Percentiles rank a stretch among this genome's conserved stretches.
Conservation (phyloP, 768 basidiomycete species). For the Cystofilobasidium macerans region DNA sequence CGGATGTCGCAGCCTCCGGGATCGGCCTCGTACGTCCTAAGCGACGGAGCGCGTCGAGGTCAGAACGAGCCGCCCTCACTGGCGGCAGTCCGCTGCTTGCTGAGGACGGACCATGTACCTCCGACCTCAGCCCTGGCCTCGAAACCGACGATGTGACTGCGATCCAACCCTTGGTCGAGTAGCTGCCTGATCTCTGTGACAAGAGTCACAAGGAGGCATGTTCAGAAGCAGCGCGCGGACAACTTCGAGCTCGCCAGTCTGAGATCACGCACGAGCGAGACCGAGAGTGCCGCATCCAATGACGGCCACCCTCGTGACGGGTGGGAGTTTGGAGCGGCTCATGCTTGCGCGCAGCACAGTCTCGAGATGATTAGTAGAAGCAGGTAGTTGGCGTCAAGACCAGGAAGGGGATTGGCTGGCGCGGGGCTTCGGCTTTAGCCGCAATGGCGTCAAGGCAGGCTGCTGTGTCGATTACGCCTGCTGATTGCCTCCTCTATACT, state of each 20-base stretch:
- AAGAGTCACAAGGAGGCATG: not conserved
- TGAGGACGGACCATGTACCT: conserved; percentile 7
- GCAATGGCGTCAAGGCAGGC: too few relatives aligned
- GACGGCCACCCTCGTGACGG: conserved; percentile 12
- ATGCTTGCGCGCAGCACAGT: not conserved
- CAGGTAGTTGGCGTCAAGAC: not conserved
- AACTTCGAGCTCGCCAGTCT: not conserved
- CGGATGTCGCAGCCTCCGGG: not conserved
- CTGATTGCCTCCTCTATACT: not conserved
- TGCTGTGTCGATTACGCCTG: not conserved
- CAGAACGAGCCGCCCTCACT: not conserved
- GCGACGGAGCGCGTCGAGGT: not conserved
- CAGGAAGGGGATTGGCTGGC: too few relatives aligned
- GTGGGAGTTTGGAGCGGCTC: conserved; percentile 5
- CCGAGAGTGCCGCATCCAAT: conserved; percentile 17
- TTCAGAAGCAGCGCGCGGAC: not conserved
- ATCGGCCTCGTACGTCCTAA: conserved; percentile 10
- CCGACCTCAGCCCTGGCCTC: conserved; percentile 21
- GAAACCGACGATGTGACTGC: conserved; percentile 7
- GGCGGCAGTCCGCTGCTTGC: too few relatives aligned
- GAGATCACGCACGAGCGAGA: conserved; percentile 2
- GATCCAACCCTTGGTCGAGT: conserved; percentile 5
- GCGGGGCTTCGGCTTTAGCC: too few relatives aligned
- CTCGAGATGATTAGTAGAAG: not conserved
- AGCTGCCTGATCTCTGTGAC: conserved; percentile 14